Percentiles rank a stretch among this genome's conserved stretches.
phyloP scores from a whole-genome alignment of 305 asterid genomes.

The Fraxinus greggii region DNA sequence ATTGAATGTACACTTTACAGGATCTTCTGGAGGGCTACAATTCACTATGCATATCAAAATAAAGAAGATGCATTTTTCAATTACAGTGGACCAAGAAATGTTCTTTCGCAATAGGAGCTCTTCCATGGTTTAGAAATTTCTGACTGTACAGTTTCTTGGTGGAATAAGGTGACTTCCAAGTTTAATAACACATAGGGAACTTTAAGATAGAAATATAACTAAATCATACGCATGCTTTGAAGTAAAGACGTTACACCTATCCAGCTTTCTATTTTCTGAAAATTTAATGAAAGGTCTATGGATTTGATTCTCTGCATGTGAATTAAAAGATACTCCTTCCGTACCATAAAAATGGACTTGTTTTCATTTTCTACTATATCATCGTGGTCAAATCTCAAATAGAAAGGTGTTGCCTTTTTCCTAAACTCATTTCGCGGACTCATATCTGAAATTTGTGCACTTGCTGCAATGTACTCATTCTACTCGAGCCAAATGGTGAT shows the following conservation, averaged over 20 bases:
- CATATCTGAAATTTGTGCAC: background rate
- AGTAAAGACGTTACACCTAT: background rate
- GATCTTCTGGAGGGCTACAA: slow-evolving; percentile 45
- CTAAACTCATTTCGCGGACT: background rate
- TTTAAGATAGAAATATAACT: too few species aligned
- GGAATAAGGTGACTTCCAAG: background rate
- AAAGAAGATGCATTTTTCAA: background rate
- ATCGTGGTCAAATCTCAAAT: background rate
- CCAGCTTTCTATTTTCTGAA: too few species aligned
- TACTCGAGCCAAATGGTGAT: background rate
- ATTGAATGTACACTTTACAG: slow-evolving; percentile 24
- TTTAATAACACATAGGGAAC: background rate
- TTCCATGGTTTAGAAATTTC: background rate
- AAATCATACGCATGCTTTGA: background rate
- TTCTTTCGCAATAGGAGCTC: background rate
- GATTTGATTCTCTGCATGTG: background rate
- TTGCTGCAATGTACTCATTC: background rate
- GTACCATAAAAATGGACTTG: background rate
- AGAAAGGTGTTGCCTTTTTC: background rate
- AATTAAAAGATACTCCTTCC: too few species aligned
- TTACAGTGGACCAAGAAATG: background rate
- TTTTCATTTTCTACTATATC: background rate
- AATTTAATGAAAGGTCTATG: background rate
- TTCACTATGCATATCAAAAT: background rate
- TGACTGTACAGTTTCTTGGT: background rate